Conservation (phyloP, 495 filamentous ascomycete genomes). For the Podospora pseudopauciseta region DNA sequence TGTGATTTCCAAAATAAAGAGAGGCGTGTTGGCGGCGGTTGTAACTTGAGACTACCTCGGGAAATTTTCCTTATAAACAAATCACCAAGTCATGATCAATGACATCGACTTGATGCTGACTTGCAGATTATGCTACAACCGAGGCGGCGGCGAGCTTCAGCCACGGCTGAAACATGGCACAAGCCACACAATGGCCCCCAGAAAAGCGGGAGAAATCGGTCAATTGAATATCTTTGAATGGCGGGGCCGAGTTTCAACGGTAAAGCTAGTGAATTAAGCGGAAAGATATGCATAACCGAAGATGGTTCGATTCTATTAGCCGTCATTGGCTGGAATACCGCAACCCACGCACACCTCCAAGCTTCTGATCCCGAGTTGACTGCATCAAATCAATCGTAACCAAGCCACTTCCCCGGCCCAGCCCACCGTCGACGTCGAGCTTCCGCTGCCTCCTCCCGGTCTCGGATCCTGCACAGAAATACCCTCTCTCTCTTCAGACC, state of each 20-base stretch:
- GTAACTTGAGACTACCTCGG: background rate
- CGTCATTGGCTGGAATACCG: conserved; percentile 17
- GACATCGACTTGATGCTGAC: background rate
- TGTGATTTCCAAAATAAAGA: too few species aligned
- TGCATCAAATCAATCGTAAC: conserved; percentile 27
- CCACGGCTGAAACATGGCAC: background rate
- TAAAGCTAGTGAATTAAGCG: conserved; percentile 17
- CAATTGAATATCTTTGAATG: conserved; percentile 16
- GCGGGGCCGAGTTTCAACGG: background rate
- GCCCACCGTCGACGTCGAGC: conserved; percentile 24
- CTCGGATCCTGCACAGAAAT: conserved; percentile 16
- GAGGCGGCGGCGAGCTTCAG: background rate
- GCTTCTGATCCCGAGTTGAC: conserved; percentile 16
- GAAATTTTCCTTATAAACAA: background rate
- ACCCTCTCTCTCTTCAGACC: conserved; percentile 9
- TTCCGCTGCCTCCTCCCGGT: conserved; percentile 19
- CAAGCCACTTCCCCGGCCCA: conserved; percentile 24
- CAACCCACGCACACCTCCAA: conserved; percentile 14
- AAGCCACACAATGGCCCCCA: background rate
- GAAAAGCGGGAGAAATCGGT: background rate
- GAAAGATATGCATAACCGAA: conserved; percentile 26
- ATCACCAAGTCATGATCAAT: background rate
- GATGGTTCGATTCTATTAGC: conserved; percentile 37
- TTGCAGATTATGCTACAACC: background rate
- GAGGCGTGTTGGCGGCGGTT: too few species aligned